Evolutionary conservation across 2,329 filamentous ascomycete genomes (phyloP), one percentile per base, ranked within the genome.

Genomic region (Volutella citrinella): DNA sequence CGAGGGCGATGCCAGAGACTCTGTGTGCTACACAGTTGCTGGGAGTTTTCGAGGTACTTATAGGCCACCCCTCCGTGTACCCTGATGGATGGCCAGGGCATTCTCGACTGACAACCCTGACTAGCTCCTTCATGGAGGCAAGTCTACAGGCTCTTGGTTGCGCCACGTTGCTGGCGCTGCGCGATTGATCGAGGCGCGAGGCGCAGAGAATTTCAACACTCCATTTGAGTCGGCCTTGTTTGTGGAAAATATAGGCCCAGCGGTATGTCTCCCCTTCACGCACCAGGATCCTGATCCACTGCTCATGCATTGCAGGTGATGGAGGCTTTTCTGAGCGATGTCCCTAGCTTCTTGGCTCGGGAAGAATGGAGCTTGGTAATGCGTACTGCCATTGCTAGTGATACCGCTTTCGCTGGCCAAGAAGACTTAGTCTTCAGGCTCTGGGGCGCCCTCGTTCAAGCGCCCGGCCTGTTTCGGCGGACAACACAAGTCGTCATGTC

Each of bases 221-320:
- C 28, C 36, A 16, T 40, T 32, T 13, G 38, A 40, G 19, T 27
- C 34, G 27, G 33, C 38, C 6, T 27, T 40, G 7, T 40, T 40
- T 8, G 30, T 35, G 26, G 33, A 33, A 10, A 29, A 40, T 31
- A 36, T 40, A n/a, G 38, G 38, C 4, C 38, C 38, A 27, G 33
- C 38, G 6, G 38, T 40, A 21, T 20, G 33, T 17, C 6, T 13
- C 4, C 7, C 6, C 9, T 10, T 20, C 12, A 3, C n/a, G 28
- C 19, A 7, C 5, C 9, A 16, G 10, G 3, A 12, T 14, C 26
- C 2, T 18, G 4, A 8, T 22, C 10, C 7, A 5, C 2, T 15
- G 12, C 27, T 38, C 23, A 38, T 12, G 4, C 14, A 10, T 14
- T 13, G 11, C 10, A 40, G 38, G 38, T 40, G 12, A 40, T 40